These are phyloP conservation scores for Sugiyamaella smithiae DNA, from an alignment of 805 yeast species.

Conservation along the genomic window DNA sequence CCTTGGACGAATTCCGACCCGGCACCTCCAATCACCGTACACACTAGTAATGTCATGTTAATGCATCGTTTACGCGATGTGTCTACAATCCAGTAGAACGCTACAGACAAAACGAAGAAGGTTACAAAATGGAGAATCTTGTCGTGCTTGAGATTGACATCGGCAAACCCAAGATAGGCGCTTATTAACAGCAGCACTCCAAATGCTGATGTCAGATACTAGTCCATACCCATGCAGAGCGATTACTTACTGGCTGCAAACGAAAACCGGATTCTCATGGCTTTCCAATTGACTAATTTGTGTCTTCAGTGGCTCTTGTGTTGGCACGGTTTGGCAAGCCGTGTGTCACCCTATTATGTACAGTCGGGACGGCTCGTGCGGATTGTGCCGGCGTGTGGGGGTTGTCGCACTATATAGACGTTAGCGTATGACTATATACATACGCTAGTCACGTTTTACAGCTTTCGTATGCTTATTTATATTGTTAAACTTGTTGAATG, in stretches of 20 bases:
- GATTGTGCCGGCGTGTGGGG: too few relatives aligned
- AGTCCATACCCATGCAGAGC: too few relatives aligned
- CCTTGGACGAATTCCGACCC: constrained; percentile 41
- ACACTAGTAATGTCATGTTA: constrained; percentile 34
- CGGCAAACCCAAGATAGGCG: constrained; percentile 33
- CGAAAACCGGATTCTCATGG: constrained; percentile 29
- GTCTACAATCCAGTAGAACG: constrained; percentile 44
- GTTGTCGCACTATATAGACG: too few relatives aligned
- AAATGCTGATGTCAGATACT: constrained; percentile 29
- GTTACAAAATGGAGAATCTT: constrained; percentile 37
- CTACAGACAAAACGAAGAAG: constrained; percentile 37
- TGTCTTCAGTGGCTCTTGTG: too few relatives aligned
- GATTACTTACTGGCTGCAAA: constrained; percentile 21
- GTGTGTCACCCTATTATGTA: too few relatives aligned
- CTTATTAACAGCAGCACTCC: constrained; percentile 21
- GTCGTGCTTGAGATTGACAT: constrained; percentile 33
- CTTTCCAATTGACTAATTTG: too few relatives aligned
- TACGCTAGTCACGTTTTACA: too few relatives aligned
- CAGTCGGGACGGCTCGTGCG: too few relatives aligned
- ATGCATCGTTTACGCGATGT: constrained; percentile 36
- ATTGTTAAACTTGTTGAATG: too few relatives aligned
- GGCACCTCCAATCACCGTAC: constrained; percentile 37
- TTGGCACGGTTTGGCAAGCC: too few relatives aligned
- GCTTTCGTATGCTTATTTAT: too few relatives aligned
- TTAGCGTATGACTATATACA: too few relatives aligned